A percentile compares a stretch with the other conserved stretches of the same genome.
Evolutionary conservation across 2,329 filamentous ascomycete species (phyloP).

Genomic region (Cordyceps cicadae): DNA sequence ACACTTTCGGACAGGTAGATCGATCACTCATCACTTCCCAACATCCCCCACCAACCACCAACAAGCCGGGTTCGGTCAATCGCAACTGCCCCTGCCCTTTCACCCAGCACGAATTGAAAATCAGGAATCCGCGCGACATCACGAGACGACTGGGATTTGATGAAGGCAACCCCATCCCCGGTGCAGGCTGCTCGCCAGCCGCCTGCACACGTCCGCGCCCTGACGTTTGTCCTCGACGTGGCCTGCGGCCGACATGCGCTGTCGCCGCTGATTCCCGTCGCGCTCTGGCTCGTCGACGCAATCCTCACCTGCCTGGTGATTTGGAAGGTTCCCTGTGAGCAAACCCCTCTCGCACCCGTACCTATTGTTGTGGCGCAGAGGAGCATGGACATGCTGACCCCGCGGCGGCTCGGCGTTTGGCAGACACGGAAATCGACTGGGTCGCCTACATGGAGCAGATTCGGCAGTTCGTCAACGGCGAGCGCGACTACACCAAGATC

Average conservation of each 20-base stretch:
- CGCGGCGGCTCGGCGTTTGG: background rate
- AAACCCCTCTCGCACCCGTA: background rate
- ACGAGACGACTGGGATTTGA: background rate
- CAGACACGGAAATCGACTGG: conserved; percentile 98
- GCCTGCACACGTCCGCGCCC: conserved; percentile 20
- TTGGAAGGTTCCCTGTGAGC: conserved; percentile 73
- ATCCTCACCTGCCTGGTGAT: conserved; percentile 67
- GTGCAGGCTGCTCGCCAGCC: conserved; percentile 10
- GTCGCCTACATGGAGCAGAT: conserved; percentile 94
- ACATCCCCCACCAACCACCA: conserved; percentile 7
- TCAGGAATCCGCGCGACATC: too few relatives aligned
- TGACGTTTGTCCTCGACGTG: conserved; percentile 32
- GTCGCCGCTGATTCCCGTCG: conserved; percentile 44
- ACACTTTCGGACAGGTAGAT: conserved; percentile 10
- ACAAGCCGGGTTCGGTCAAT: background rate
- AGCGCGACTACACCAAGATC: conserved; percentile 81
- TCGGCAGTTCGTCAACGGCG: conserved; percentile 67
- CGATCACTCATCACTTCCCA: background rate
- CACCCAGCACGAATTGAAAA: background rate
- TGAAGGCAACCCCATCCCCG: conserved; percentile 7
- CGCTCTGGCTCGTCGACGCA: conserved; percentile 62
- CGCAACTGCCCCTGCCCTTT: background rate
- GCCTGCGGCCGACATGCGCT: conserved; percentile 41
- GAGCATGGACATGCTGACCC: background rate
- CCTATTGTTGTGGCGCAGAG: background rate